A percentile compares a stretch with the other conserved stretches of the same genome.
Evolutionary conservation across 768 basidiomycete species (phyloP).

Genomic region (Dictyophora rubrovolvata): DNA sequence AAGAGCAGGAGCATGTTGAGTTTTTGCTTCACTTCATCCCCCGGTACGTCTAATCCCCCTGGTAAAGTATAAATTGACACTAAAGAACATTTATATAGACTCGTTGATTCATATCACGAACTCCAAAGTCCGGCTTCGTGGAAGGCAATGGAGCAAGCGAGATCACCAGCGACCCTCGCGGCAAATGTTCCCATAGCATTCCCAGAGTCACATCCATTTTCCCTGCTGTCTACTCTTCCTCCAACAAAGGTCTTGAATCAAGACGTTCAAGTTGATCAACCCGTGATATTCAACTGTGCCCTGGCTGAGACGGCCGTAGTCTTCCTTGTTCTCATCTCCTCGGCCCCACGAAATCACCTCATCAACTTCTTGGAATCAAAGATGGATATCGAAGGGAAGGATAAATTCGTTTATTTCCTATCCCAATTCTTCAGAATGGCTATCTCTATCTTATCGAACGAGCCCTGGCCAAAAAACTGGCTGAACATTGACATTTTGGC

Average conservation of each 20-base stretch:
- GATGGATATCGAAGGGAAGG: conserved; percentile 82
- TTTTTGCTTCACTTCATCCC: conserved; percentile 74
- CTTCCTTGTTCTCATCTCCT: conserved; percentile 68
- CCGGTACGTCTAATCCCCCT: conserved; percentile 37
- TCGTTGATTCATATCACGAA: conserved; percentile 84
- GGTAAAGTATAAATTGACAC: neutral
- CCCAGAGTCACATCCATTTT: conserved; percentile 90
- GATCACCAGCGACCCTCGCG: conserved; percentile 46
- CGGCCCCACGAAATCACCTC: conserved; percentile 71
- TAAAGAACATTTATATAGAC: conserved; percentile 31
- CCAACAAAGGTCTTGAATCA: conserved; percentile 31
- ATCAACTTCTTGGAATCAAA: conserved; percentile 67
- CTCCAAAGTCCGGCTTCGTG: conserved; percentile 58
- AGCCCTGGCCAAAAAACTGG: conserved; percentile 87
- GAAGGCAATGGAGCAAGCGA: conserved; percentile 59
- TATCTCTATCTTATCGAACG: conserved; percentile 70
- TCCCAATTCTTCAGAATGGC: conserved; percentile 74
- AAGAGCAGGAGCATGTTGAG: conserved; percentile 91
- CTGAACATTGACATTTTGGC: conserved; percentile 83
- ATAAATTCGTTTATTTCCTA: conserved; percentile 61
- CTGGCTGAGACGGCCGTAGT: conserved; percentile 82
- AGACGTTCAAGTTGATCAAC: conserved; percentile 32
- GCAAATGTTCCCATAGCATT: conserved; percentile 68
- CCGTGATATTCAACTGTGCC: conserved; percentile 55
- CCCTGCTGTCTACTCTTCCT: conserved; percentile 60